phyloP scores from a whole-genome alignment of 192 early-diverging fungal genomes.

The Geranomyces michiganensis region DNA sequence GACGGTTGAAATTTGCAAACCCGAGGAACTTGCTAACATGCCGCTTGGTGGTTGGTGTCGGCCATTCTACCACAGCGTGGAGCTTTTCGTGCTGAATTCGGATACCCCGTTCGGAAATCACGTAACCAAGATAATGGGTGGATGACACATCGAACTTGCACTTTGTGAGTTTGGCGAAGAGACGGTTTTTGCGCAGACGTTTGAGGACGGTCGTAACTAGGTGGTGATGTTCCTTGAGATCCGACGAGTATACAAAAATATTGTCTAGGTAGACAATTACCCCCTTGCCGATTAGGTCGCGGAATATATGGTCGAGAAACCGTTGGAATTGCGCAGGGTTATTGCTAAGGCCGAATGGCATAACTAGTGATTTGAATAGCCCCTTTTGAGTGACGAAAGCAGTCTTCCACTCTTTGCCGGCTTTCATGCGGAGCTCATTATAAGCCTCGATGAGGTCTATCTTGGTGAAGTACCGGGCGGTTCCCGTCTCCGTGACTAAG shows the following conservation, averaged over 20 bases:
- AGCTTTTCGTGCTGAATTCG: neutral
- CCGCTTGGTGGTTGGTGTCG: neutral
- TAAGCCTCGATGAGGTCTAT: too few relatives aligned
- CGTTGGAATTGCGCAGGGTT: conserved; percentile 58
- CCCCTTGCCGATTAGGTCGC: conserved; percentile 26
- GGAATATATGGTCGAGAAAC: conserved; percentile 52
- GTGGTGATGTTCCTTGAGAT: neutral
- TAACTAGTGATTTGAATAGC: conserved; percentile 54
- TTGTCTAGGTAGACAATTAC: conserved; percentile 48
- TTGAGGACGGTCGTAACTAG: conserved; percentile 37
- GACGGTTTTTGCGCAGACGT: conserved; percentile 21
- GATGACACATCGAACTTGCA: neutral
- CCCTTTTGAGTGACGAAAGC: too few relatives aligned
- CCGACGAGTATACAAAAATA: conserved; percentile 48
- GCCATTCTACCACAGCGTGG: neutral
- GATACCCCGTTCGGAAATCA: neutral
- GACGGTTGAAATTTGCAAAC: neutral
- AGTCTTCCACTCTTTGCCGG: too few relatives aligned
- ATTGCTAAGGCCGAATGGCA: conserved; percentile 67
- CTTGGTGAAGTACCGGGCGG: too few relatives aligned
- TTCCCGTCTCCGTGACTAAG: too few relatives aligned
- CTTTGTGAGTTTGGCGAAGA: conserved; percentile 6
- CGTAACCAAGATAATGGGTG: too few relatives aligned
- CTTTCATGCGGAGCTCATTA: too few relatives aligned
- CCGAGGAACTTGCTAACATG: neutral